Evolutionary conservation across 805 yeast genomes (phyloP), one percentile per base, ranked within the genome.

Genomic region (Nakazawaea ernobii): DNA sequence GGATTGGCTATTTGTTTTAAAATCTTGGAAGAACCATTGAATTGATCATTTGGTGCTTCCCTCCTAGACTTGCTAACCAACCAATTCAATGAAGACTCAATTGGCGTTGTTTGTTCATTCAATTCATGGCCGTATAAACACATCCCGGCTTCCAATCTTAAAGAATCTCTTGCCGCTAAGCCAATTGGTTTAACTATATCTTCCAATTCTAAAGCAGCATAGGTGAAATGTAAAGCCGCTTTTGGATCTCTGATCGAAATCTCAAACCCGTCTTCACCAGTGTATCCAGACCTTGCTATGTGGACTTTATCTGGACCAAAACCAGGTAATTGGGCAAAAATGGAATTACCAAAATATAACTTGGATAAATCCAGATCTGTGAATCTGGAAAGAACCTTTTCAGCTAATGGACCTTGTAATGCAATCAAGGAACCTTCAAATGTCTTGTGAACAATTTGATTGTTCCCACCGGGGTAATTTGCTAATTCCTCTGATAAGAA

Each of bases 261-360:
- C 65, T 94, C 99, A 65, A 94, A 92, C 1, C 99, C 99, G 63
- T 94, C 99, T 67, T 94, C 99, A 15, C 99, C 99, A 6, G 99
- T 94, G 71, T 94, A 94, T 2, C 99, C 99, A 24, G 95, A 87
- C 66, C 99, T 82, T 3, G 96, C 86, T n/a, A 90, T 75, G 60
- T 90, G 95, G 45, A 85, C 72, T 43, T 72, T 69, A 28, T 68
- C 63, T 51, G 63, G 60, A 46, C 67, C 70, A 58, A 63, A 69
- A 2, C 71, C 67, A 17, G 74, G 61, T 30, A 75, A 61, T 29
- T 65, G 65, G 45, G 77, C 66, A 57, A 71, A 79, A 36, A 68
- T 69, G 10, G 84, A 75, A 57, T 79, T 75, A 45, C 98, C 98
- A 63, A 94, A 94, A 52, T 75, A 79, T 48, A 94, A 68, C 46